Evolutionary conservation across 1,139 yeast species (phyloP).

Genomic region (Sugiyamaella castrensis): DNA sequence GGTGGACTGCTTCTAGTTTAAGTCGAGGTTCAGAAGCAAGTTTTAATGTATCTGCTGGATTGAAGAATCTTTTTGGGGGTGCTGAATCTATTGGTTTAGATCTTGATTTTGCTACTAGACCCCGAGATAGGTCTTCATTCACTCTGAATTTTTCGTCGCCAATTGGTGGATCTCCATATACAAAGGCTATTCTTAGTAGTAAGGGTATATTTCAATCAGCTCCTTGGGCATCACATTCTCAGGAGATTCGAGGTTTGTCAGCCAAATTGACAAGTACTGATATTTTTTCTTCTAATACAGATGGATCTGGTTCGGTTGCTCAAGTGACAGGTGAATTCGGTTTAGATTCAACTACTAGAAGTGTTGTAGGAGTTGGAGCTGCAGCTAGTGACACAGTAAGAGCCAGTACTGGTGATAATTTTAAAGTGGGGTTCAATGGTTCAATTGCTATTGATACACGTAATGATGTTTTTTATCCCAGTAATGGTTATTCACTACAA

Average conservation of each 20-base stretch:
- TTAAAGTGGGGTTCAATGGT: constrained; percentile 38
- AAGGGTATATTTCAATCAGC: constrained; percentile 59
- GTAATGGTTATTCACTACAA: constrained; percentile 54
- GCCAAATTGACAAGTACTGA: constrained; percentile 37
- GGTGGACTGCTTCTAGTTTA: constrained; percentile 40
- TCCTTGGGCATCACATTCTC: constrained; percentile 69
- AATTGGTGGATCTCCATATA: constrained; percentile 48
- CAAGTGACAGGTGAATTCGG: constrained; percentile 46
- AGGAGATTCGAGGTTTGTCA: constrained; percentile 56
- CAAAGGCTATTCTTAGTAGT: constrained; percentile 53
- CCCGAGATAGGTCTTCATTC: constrained; percentile 59
- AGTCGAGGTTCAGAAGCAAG: constrained; percentile 87
- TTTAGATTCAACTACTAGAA: constrained; percentile 51
- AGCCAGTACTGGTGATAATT: constrained; percentile 38
- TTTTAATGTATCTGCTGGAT: constrained; percentile 53
- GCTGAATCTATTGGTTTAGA: constrained; percentile 78
- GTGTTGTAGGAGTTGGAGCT: constrained; percentile 42
- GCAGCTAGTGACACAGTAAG: constrained; percentile 37
- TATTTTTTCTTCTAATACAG: constrained; percentile 31
- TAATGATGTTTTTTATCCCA: constrained; percentile 34
- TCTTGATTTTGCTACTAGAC: constrained; percentile 76
- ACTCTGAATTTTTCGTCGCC: constrained; percentile 65
- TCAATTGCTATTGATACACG: constrained; percentile 35
- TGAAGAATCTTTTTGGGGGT: constrained; percentile 81
- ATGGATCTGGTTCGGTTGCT: constrained; percentile 1